A percentile compares a stretch with the other conserved stretches of the same genome.
These are phyloP conservation scores for Begonia fuchsioides DNA, from an alignment of 306 rosid genomes.

Conservation along the genomic window DNA sequence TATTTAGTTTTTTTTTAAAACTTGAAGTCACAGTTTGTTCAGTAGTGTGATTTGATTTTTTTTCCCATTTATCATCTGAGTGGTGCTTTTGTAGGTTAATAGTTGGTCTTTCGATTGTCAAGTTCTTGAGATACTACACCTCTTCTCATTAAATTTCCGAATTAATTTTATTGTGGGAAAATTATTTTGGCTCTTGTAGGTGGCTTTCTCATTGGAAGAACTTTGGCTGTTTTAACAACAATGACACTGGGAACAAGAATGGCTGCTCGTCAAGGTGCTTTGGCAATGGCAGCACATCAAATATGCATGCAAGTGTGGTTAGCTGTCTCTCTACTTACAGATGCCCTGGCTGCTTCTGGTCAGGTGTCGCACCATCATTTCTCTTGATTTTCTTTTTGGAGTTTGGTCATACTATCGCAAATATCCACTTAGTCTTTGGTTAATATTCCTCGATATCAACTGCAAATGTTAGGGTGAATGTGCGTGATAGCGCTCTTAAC, in stretches of 20 bases:
- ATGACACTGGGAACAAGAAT: constrained; percentile 83
- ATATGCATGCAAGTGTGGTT: constrained; percentile 96
- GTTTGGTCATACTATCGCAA: too few species aligned
- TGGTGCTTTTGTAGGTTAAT: too few species aligned
- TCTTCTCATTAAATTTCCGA: too few species aligned
- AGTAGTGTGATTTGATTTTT: neutral
- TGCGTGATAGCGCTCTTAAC: too few species aligned
- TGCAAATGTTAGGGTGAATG: too few species aligned
- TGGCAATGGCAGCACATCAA: constrained; percentile 99
- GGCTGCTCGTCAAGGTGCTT: constrained; percentile 97
- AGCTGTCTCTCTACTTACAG: constrained; percentile 92
- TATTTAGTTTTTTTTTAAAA: constrained; percentile 12
- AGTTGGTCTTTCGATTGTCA: too few species aligned
- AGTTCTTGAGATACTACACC: too few species aligned
- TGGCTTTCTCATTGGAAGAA: constrained; percentile 86
- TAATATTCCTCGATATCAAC: too few species aligned
- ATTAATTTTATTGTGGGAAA: neutral
- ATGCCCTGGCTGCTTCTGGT: constrained; percentile 69
- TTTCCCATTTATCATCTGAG: neutral
- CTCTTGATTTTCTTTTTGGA: neutral
- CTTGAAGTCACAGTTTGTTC: neutral
- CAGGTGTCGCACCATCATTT: constrained; percentile 58
- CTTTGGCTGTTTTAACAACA: constrained; percentile 77
- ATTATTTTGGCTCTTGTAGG: constrained; percentile 39
- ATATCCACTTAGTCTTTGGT: too few species aligned